These are phyloP conservation scores for Leavenworthia alabamica DNA, from an alignment of 345 rosid species.

Conservation along the genomic window DNA sequence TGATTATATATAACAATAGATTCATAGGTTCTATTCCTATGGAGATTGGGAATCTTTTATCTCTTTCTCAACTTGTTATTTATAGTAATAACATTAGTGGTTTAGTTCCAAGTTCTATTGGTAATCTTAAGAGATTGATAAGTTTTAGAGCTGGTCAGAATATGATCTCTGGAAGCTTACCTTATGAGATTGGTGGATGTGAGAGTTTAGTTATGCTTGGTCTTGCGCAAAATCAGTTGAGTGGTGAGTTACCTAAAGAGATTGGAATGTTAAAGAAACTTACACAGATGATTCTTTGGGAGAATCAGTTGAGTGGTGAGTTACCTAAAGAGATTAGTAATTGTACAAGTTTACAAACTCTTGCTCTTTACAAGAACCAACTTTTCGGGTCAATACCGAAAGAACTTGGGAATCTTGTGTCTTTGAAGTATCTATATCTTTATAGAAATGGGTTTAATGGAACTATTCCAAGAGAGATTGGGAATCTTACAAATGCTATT, in stretches of 20 bases:
- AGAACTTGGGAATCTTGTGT: constrained; percentile 53
- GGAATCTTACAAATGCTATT: constrained; percentile 55
- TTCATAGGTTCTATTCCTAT: constrained; percentile 65
- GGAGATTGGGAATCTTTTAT: constrained; percentile 58
- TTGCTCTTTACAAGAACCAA: constrained; percentile 78
- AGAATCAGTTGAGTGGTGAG: too few species aligned
- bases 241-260: constrained; percentile 61
- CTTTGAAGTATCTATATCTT: constrained; percentile 46
- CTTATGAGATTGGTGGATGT: constrained; percentile 65
- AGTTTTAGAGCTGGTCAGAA: constrained; percentile 81
- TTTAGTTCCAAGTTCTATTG: constrained; percentile 53
- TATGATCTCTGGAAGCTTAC: constrained; percentile 72
- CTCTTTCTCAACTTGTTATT: constrained; percentile 51
- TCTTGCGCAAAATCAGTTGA: constrained; percentile 71
- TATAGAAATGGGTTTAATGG: constrained; percentile 68
- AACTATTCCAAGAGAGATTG: constrained; percentile 70
- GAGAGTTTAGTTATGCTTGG: constrained; percentile 60
- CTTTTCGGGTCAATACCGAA: constrained; percentile 58
- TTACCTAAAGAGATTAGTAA: constrained; percentile 72
- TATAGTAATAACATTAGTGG: constrained; percentile 74
- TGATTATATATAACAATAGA: constrained; percentile 68
- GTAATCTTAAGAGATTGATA: constrained; percentile 50
- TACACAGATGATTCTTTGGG: constrained; percentile 63
- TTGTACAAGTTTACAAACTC: constrained; percentile 50
- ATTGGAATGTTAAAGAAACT: constrained; percentile 60